Evolutionary conservation across 2,329 filamentous ascomycete genomes (phyloP).

Genomic region (Fusarium euwallaceae): DNA sequence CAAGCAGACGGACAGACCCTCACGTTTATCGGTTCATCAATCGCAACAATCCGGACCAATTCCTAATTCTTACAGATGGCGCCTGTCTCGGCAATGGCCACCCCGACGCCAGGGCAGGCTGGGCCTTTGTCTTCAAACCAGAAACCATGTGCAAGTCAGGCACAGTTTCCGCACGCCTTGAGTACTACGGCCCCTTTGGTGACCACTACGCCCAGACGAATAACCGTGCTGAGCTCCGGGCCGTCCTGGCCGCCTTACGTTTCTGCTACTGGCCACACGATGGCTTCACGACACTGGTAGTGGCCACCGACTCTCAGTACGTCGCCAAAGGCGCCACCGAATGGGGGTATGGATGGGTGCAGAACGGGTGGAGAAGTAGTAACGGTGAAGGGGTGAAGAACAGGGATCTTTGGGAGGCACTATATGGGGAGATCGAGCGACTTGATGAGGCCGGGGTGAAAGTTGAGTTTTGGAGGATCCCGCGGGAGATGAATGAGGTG

Average conservation of each 20-base stretch:
- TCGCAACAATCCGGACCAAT: slow-evolving; percentile 6
- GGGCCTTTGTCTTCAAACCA: slow-evolving; percentile 52
- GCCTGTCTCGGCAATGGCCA: slow-evolving; percentile 59
- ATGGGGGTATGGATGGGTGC: slow-evolving; percentile 34
- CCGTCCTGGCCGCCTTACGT: slow-evolving; percentile 21
- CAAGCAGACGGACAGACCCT: not conserved
- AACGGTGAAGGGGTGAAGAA: slow-evolving; percentile 58
- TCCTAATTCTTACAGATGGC: slow-evolving; percentile 61
- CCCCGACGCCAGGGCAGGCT: slow-evolving; percentile 54
- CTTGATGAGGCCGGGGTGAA: slow-evolving; percentile 46
- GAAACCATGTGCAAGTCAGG: not conserved
- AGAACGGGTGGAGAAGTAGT: slow-evolving; percentile 58
- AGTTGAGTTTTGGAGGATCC: slow-evolving; percentile 61
- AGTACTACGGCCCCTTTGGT: slow-evolving; percentile 58
- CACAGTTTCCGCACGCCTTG: slow-evolving; percentile 52
- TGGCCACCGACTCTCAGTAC: slow-evolving; percentile 47
- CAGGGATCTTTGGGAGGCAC: slow-evolving; percentile 64
- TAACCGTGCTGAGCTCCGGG: slow-evolving; percentile 50
- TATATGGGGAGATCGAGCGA: slow-evolving; percentile 57
- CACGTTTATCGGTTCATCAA: slow-evolving; percentile 12
- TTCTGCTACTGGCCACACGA: slow-evolving; percentile 46
- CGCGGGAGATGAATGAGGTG: too few species aligned
- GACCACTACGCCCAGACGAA: slow-evolving; percentile 57
- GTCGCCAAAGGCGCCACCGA: slow-evolving; percentile 20
- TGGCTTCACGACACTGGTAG: slow-evolving; percentile 53